Percentiles rank a stretch among this genome's conserved stretches.
These are phyloP conservation scores for Magnaporthiopsis poae DNA, from an alignment of 2,329 filamentous ascomycete species.

Conservation along the genomic window DNA sequence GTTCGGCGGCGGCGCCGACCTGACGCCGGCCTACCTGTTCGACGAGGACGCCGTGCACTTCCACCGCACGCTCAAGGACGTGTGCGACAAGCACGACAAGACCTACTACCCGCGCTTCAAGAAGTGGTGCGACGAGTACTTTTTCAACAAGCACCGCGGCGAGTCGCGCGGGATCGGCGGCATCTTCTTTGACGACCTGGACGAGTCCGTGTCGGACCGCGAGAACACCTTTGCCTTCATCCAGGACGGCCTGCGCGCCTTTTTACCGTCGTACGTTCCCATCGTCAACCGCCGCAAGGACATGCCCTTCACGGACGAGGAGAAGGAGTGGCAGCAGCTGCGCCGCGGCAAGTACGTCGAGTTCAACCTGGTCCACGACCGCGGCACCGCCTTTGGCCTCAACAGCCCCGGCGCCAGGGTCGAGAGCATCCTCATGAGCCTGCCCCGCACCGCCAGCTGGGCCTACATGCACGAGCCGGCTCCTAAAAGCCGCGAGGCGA, in stretches of 20 bases:
- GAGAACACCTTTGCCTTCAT: conserved; percentile 86
- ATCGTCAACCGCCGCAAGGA: conserved; percentile 84
- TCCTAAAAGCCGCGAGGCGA: conserved; percentile 65
- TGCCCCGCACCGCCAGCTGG: conserved; percentile 88
- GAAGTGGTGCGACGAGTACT: conserved; percentile 97
- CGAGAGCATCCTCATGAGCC: conserved; percentile 94
- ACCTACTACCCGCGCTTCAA: conserved; percentile 91
- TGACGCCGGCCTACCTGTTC: conserved; percentile 89
- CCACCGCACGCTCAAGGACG: conserved; percentile 83
- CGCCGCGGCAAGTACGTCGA: conserved; percentile 92
- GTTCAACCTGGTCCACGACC: conserved; percentile 95
- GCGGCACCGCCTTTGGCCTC: conserved; percentile 86
- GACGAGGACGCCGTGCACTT: conserved; percentile 96
- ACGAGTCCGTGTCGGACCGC: conserved; percentile 73
- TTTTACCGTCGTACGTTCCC: conserved; percentile 82
- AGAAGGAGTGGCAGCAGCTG: conserved; percentile 96
- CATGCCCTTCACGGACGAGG: conserved; percentile 74
- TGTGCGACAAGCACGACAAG: conserved; percentile 87
- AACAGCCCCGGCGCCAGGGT: conserved; percentile 85
- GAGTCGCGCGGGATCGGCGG: conserved; percentile 84
- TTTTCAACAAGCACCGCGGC: conserved; percentile 80
- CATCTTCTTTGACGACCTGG: conserved; percentile 97
- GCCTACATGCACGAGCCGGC: conserved; percentile 87
- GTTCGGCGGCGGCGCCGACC: conserved; percentile 91
- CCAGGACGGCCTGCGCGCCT: conserved; percentile 73